Evolutionary conservation across 2,329 filamentous ascomycete genomes (phyloP).

Genomic region (Ascochyta pisi): DNA sequence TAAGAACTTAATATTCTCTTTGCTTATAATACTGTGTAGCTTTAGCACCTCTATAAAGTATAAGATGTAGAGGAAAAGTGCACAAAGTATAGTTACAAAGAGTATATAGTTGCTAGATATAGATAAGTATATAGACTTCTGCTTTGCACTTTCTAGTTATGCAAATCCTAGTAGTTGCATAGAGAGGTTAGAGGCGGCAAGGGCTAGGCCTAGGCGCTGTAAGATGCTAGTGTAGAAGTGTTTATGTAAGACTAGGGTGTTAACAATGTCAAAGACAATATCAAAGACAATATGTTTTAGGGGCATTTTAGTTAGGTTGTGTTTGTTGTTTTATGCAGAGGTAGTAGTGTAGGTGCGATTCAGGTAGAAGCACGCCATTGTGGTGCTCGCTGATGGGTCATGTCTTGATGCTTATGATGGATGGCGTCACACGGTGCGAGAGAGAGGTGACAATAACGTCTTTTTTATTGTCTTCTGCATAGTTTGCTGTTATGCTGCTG

Average conservation of each 20-base stretch:
- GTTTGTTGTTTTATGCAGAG: neutral
- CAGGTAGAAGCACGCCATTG: neutral
- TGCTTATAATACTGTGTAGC: too few relatives aligned
- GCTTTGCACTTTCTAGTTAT: constrained; percentile 58
- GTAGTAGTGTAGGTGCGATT: too few relatives aligned
- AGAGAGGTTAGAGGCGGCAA: constrained; percentile 50
- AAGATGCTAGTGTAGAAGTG: constrained; percentile 54
- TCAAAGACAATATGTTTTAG: constrained; percentile 35
- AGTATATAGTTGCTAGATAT: constrained; percentile 54
- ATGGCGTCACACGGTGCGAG: constrained; percentile 3
- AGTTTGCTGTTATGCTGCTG: too few relatives aligned
- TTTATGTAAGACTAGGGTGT: constrained; percentile 59
- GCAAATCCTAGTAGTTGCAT: constrained; percentile 54
- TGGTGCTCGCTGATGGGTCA: neutral
- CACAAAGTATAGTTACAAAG: too few relatives aligned
- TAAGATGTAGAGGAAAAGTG: too few relatives aligned
- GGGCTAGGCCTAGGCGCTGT: constrained; percentile 50
- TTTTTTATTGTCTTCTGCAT: too few relatives aligned
- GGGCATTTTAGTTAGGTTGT: too few relatives aligned
- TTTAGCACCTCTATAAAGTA: too few relatives aligned
- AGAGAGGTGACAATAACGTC: neutral
- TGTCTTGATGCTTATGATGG: neutral
- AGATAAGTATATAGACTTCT: constrained; percentile 59
- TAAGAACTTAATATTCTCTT: too few relatives aligned
- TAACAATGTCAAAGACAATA: too few relatives aligned